Conservation (phyloP, 306 rosid genomes). For the Rosa multiflora region DNA sequence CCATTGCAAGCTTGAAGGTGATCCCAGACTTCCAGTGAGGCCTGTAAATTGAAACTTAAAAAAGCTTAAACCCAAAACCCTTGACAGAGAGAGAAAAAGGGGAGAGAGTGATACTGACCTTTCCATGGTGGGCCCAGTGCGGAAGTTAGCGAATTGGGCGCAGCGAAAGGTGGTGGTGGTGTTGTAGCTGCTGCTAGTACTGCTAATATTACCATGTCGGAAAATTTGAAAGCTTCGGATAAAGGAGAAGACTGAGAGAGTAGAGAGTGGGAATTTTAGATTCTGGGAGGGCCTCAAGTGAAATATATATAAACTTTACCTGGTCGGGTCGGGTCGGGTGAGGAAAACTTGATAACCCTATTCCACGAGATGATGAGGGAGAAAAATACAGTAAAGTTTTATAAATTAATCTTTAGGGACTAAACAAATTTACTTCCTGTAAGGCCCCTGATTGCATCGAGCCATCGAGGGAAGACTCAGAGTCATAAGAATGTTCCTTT, state of each 20-base stretch:
- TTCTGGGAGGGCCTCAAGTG: neutral
- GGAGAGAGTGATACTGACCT: neutral
- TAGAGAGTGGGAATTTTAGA: neutral
- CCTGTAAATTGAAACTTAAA: constrained; percentile 20
- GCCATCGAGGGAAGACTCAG: too few species aligned
- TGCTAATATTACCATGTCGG: constrained; percentile 9
- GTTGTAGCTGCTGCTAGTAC: neutral
- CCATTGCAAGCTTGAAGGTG: constrained; percentile 29
- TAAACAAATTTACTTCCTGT: too few species aligned
- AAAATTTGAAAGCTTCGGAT: neutral
- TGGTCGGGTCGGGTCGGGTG: too few species aligned
- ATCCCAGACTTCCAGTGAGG: constrained; percentile 18
- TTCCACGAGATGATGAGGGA: too few species aligned
- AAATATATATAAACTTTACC: neutral
- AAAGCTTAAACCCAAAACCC: constrained; percentile 10
- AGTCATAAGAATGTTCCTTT: too few species aligned
- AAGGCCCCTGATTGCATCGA: too few species aligned
- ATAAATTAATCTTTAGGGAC: too few species aligned
- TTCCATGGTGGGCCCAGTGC: constrained; percentile 17
- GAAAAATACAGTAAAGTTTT: too few species aligned
- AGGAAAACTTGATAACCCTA: too few species aligned
- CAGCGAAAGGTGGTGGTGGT: constrained; percentile 10
- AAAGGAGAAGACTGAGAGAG: neutral
- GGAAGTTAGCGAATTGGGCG: constrained; percentile 11
- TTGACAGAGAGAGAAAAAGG: neutral